phyloP scores from a whole-genome alignment of 495 filamentous ascomycete species.

The Lepraria neglecta region DNA sequence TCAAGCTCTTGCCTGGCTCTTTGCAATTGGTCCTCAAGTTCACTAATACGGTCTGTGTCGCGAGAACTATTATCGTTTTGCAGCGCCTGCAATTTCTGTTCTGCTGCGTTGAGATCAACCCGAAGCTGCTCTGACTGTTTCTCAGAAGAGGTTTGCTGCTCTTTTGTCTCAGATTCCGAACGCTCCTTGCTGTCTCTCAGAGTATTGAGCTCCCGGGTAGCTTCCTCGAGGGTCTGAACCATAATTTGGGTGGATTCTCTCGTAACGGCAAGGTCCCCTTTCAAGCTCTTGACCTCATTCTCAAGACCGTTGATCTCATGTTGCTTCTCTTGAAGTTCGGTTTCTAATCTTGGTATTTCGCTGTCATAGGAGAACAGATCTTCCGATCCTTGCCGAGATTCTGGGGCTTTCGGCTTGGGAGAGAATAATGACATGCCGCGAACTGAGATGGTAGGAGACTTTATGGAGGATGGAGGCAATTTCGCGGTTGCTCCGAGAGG shows the following conservation, averaged over 20 bases:
- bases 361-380: slow-evolving; percentile 87
- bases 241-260: slow-evolving; percentile 61
- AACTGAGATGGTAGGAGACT: slow-evolving; percentile 21
- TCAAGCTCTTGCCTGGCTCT: slow-evolving; percentile 49
- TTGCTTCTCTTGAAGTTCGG: slow-evolving; percentile 54
- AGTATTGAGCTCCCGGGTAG: slow-evolving; percentile 53
- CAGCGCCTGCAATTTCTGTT: slow-evolving; percentile 30
- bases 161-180: slow-evolving; percentile 44
- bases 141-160: slow-evolving; percentile 16
- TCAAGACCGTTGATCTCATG: slow-evolving; percentile 62
- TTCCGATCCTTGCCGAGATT: slow-evolving; percentile 49
- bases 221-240: slow-evolving; percentile 54
- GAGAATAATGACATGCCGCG: slow-evolving; percentile 39
- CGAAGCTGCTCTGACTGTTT: slow-evolving; percentile 26
- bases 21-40: slow-evolving; percentile 43
- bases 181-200: slow-evolving; percentile 52
- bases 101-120: slow-evolving; percentile 37
- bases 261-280: slow-evolving; percentile 47
- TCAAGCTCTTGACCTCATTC: slow-evolving; percentile 51
- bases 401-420: slow-evolving; percentile 39
- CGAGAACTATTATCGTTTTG: slow-evolving; percentile 31
- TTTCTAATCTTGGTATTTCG: slow-evolving; percentile 62
- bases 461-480: slow-evolving; percentile 26
- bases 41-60: slow-evolving; percentile 35
- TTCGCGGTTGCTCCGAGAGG: slow-evolving; percentile 25